Evolutionary conservation across 441 rosid species (phyloP).

Genomic region (Erysimum cheiri): DNA sequence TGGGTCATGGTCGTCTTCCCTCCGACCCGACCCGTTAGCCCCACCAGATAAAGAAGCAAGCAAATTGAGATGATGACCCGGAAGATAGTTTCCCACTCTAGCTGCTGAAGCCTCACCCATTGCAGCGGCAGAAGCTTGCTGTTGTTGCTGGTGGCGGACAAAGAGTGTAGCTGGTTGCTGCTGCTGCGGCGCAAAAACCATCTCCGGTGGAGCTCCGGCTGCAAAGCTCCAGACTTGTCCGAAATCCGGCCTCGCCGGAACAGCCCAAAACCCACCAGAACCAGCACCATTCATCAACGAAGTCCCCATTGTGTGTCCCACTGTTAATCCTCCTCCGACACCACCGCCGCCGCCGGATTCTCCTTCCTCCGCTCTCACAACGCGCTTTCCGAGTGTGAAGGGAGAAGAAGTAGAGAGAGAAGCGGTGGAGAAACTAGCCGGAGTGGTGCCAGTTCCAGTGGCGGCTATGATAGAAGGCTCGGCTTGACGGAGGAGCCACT

Average conservation of each 20-base stretch:
- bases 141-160: slow-evolving; percentile 54
- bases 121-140: slow-evolving; percentile 46
- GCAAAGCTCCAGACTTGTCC: slow-evolving; percentile 84
- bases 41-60: slow-evolving; percentile 83
- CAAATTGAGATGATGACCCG: slow-evolving; percentile 85
- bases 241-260: slow-evolving; percentile 79
- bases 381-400: slow-evolving; percentile 83
- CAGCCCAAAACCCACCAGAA: slow-evolving; percentile 80
- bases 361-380: slow-evolving; percentile 65
- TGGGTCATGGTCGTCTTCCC: slow-evolving; percentile 58
- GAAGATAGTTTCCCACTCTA: slow-evolving; percentile 87
- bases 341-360: slow-evolving; percentile 46
- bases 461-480: slow-evolving; percentile 97
- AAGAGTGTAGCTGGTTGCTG: slow-evolving; percentile 68
- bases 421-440: slow-evolving; percentile 81
- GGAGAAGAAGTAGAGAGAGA: slow-evolving; percentile 68
- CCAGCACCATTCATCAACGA: slow-evolving; percentile 34
- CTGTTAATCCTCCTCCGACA: slow-evolving; percentile 39
- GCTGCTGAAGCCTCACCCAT: slow-evolving; percentile 98
- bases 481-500: slow-evolving; percentile 97
- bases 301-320: slow-evolving; percentile 53
- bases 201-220: slow-evolving; percentile 58
- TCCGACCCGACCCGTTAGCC: slow-evolving; percentile 62
- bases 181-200: slow-evolving; percentile 62
- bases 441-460: slow-evolving; percentile 92